Conservation (phyloP, 768 basidiomycete genomes). For the Dendrothele bispora region DNA sequence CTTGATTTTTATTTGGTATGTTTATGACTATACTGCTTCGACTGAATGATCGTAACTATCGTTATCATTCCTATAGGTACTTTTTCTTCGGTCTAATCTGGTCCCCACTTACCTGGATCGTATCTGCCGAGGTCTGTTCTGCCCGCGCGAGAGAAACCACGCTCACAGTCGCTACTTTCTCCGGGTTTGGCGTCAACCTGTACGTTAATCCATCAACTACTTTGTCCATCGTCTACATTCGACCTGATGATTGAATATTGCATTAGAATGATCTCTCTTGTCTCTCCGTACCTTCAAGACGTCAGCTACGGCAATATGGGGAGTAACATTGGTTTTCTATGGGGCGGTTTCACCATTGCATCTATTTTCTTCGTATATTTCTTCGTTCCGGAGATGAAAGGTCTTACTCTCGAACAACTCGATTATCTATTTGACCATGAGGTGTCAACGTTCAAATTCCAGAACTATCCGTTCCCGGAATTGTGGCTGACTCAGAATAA, state of each 20-base stretch:
- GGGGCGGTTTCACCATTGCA: neutral
- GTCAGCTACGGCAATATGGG: neutral
- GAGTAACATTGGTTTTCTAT: neutral
- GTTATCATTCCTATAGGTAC: neutral
- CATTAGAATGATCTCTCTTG: neutral
- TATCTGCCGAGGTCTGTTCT: neutral
- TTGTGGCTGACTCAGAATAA: neutral
- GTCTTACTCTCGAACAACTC: neutral
- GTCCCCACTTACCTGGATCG: neutral
- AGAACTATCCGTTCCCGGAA: neutral
- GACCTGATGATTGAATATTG: neutral
- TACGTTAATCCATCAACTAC: too few species aligned
- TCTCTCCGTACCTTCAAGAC: neutral
- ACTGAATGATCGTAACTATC: neutral
- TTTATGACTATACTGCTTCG: neutral
- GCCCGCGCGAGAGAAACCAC: neutral
- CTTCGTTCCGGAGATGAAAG: neutral
- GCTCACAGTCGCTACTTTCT: neutral
- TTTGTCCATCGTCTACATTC: neutral
- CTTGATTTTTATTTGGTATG: neutral
- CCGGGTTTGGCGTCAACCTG: neutral
- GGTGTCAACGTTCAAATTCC: neutral
- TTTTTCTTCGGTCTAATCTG: neutral
- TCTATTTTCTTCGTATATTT: neutral
- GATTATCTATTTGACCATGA: neutral